Evolutionary conservation across 768 basidiomycete species (phyloP), one percentile per base, ranked within the genome.

Genomic region (Agaricus blazei): DNA sequence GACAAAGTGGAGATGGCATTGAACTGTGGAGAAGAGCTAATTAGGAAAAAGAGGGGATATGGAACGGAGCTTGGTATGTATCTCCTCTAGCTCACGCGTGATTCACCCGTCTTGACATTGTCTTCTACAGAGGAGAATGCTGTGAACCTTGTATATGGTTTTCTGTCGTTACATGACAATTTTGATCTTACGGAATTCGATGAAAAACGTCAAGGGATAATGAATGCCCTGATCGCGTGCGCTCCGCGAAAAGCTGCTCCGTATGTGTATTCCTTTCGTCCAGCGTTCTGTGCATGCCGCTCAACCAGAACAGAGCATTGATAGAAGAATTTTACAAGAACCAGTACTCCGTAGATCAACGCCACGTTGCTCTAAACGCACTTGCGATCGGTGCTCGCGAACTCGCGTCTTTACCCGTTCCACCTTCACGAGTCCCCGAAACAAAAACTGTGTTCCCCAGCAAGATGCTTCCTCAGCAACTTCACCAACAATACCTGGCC

Each of bases 301-400:
- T 14, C 9, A 11, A 29, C 9, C 36, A 14, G 45, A 52, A 9
- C 64, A 97, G 95, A 3, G 78, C 82, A 34, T 74, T 98, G 9
- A 85, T 92, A 51, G 93, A 96, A 66, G 91, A 97, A 64, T 95
- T 93, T 69, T 99, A 98, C 74, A 86, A 86, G 61, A 90, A 88
- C 47, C 92, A 96, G 60, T 97, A 96, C 68, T 95, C 97, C 0
- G 80, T 83, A 15, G 79, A 85, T 29, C 94, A 98, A 62, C 86
- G 95, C 7, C 89, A 82, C 58, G 81, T 83, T 9, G 92, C 94
- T 60, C 77, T 98, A 23, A 93, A 90, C 58, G 88, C 93, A 1
- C 73, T 99, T 9, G 92, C 90, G 0, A 69, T 94, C 34, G 92
- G 92, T 5, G 90, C 92, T 6, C 77, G 91, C 55, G 95, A 98